A percentile compares a stretch with the other conserved stretches of the same genome.
phyloP scores from a whole-genome alignment of 208 protist species.

The Blastocrithidia nonstop region DNA sequence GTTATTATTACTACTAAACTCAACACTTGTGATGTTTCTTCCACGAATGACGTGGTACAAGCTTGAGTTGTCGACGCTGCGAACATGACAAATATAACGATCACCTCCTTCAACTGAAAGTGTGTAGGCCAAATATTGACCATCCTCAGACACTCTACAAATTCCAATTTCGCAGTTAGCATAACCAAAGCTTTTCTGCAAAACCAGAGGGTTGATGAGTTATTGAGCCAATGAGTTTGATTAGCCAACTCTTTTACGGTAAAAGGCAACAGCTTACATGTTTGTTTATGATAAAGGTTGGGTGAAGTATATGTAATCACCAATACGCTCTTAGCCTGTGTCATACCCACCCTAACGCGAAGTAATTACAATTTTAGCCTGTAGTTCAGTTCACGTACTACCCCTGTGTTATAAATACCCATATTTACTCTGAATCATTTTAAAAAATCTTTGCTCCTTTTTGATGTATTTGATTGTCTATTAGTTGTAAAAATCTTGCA shows the following conservation, averaged over 20 bases:
- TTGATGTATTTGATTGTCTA: slow-evolving; percentile 53
- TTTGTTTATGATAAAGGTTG: slow-evolving; percentile 57
- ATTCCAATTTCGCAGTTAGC: slow-evolving; percentile 72
- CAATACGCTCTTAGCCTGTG: slow-evolving; percentile 83
- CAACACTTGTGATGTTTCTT: slow-evolving; percentile 83
- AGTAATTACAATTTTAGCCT: slow-evolving; percentile 72
- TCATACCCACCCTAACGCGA: slow-evolving; percentile 80
- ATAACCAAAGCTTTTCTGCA: slow-evolving; percentile 85
- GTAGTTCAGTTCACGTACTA: slow-evolving; percentile 70
- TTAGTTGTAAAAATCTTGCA: slow-evolving; percentile 79
- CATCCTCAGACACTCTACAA: slow-evolving; percentile 81
- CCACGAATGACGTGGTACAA: slow-evolving; percentile 83
- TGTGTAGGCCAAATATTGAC: slow-evolving; percentile 78
- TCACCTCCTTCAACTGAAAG: slow-evolving; percentile 80
- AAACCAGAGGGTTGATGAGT: slow-evolving; percentile 71
- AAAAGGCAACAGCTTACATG: slow-evolving; percentile 69
- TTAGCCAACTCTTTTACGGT: slow-evolving; percentile 75
- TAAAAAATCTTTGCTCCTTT: slow-evolving; percentile 53
- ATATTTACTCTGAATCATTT: slow-evolving; percentile 54
- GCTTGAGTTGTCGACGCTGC: slow-evolving; percentile 78
- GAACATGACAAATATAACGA: slow-evolving; percentile 82
- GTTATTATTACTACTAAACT: slow-evolving; percentile 71
- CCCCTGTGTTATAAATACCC: slow-evolving; percentile 76
- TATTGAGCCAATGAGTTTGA: slow-evolving; percentile 77
- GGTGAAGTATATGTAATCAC: slow-evolving; percentile 83